Conservation (phyloP, 2,329 filamentous ascomycete genomes). For the Cercospora citrullina region DNA sequence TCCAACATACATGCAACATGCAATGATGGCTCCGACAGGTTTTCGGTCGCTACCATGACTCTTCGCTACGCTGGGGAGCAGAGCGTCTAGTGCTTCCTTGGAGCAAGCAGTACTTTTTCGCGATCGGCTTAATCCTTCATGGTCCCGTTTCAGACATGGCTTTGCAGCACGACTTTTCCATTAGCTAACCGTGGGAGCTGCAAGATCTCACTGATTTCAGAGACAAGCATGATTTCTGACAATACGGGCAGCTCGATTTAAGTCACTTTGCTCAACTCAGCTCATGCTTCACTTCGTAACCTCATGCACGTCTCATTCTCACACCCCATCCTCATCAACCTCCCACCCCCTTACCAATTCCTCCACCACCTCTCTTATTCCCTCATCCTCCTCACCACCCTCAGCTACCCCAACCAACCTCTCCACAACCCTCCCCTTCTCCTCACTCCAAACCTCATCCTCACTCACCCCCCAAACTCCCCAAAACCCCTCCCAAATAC, state of each 20-base stretch:
- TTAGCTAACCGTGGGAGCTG: neutral
- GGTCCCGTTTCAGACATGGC: neutral
- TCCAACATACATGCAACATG: neutral
- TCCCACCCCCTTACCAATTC: neutral
- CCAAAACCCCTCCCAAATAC: neutral
- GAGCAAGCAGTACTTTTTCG: neutral
- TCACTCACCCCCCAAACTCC: neutral
- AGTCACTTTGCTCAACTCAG: neutral
- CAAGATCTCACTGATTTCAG: neutral
- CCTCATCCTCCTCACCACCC: neutral
- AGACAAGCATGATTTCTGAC: neutral
- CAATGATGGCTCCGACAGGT: neutral
- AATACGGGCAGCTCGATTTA: neutral
- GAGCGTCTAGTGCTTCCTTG: neutral
- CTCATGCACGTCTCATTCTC: neutral
- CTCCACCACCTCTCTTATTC: neutral
- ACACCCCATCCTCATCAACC: neutral
- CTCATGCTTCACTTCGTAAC: neutral
- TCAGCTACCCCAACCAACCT: neutral
- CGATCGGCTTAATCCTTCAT: neutral
- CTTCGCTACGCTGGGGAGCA: neutral
- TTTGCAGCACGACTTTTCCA: neutral
- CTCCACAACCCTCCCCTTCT: neutral
- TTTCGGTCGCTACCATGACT: neutral
- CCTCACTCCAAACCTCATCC: neutral